phyloP scores from a whole-genome alignment of 2,329 filamentous ascomycete genomes.

The Aspergillus fumigatus region DNA sequence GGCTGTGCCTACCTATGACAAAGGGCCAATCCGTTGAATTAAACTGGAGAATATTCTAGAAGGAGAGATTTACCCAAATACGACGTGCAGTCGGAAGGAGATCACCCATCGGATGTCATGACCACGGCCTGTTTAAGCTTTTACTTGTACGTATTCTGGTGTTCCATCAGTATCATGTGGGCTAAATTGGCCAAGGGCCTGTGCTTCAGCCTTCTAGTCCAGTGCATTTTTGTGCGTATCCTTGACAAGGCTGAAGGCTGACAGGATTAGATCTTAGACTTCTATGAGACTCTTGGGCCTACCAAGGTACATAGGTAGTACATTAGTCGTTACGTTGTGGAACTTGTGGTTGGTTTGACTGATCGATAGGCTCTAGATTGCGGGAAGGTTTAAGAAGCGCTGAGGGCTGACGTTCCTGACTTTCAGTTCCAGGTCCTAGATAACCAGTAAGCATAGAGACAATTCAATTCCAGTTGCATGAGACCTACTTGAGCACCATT shows the following conservation, averaged over 20 bases:
- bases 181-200: slow-evolving; percentile 5
- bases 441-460: background rate
- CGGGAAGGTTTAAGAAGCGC: background rate
- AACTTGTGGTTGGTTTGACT: background rate
- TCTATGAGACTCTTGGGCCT: no score
- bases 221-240: slow-evolving; percentile 21
- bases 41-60: background rate
- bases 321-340: no score
- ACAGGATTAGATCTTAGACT: slow-evolving; percentile 14
- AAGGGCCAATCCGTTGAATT: background rate
- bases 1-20: background rate
- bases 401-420: background rate
- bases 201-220: slow-evolving; percentile 12
- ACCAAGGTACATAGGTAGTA: no score
- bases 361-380: background rate
- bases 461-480: background rate
- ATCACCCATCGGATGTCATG: background rate
- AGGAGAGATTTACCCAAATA: background rate
- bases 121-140: background rate
- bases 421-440: background rate
- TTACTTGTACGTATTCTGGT: no score
- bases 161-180: background rate
- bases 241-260: slow-evolving; percentile 37
- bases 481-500: background rate
- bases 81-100: background rate